Conservation (phyloP, 108 stramenopile species). For the Cyclostephanos invisitatus region DNA sequence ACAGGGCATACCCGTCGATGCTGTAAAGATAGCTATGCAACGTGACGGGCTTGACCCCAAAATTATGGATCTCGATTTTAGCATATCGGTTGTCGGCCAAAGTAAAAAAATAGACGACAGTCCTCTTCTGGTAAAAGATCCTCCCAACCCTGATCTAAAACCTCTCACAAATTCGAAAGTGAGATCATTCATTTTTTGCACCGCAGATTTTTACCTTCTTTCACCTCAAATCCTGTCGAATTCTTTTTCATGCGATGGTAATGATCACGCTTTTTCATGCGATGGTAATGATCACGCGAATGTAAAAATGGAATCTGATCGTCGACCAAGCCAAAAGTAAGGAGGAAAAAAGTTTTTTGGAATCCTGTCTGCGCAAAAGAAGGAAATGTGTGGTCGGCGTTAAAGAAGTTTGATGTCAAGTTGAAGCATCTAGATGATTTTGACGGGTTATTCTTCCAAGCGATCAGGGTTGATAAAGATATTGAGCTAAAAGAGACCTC, state of each 20-base stretch:
- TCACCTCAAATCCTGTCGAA: conserved; percentile 14
- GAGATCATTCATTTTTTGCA: conserved; percentile 24
- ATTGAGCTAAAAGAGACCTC: conserved; percentile 50
- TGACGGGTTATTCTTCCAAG: conserved; percentile 79
- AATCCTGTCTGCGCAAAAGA: conserved; percentile 70
- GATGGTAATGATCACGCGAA: conserved; percentile 66
- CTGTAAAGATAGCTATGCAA: conserved; percentile 53
- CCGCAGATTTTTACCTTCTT: neutral
- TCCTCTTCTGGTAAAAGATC: conserved; percentile 65
- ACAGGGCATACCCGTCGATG: conserved; percentile 11
- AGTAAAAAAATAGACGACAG: conserved; percentile 17
- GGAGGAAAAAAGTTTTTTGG: conserved; percentile 88
- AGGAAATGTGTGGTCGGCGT: conserved; percentile 70
- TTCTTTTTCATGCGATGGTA: conserved; percentile 66
- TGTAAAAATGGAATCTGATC: conserved; percentile 52
- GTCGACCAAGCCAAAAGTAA: conserved; percentile 62
- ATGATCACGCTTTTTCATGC: conserved; percentile 56
- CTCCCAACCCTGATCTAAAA: conserved; percentile 66
- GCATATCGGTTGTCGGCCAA: conserved; percentile 58
- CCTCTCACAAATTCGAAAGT: conserved; percentile 77
- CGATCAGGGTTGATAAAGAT: conserved; percentile 57
- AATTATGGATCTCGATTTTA: conserved; percentile 72
- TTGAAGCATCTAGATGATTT: conserved; percentile 76
- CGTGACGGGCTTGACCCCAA: conserved; percentile 74
- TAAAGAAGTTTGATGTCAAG: conserved; percentile 47